Evolutionary conservation across 2,329 filamentous ascomycete species (phyloP).

Genomic region (Fusarium tupiense): DNA sequence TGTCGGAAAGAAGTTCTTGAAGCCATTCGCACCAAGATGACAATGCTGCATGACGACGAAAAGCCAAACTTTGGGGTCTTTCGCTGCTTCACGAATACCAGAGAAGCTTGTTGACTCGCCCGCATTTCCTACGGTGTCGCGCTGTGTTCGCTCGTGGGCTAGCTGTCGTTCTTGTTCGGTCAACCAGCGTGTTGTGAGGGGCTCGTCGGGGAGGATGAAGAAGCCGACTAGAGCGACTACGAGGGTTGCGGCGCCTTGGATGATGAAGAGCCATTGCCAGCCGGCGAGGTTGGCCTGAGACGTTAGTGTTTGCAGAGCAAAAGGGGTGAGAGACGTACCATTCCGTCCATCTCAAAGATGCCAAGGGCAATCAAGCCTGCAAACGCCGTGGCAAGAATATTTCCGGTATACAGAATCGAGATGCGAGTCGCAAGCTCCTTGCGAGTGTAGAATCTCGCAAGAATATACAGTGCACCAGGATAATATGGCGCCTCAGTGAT

Average conservation of each 20-base stretch:
- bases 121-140: constrained; percentile 56
- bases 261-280: constrained; percentile 66
- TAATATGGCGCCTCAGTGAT: constrained; percentile 54
- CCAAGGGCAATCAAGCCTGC: constrained; percentile 56
- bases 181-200: constrained; percentile 54
- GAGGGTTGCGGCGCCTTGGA: constrained; percentile 63
- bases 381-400: constrained; percentile 50
- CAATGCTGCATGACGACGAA: constrained; percentile 62
- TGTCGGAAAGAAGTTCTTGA: constrained; percentile 49
- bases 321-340: not conserved
- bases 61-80: constrained; percentile 58
- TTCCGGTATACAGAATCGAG: constrained; percentile 56
- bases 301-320: rapidly evolving
- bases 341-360: constrained; percentile 47
- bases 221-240: constrained; percentile 34
- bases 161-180: constrained; percentile 54
- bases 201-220: constrained; percentile 48
- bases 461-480: constrained; percentile 51
- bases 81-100: constrained; percentile 55
- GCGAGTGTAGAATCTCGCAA: constrained; percentile 65
- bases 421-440: constrained; percentile 56
- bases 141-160: constrained; percentile 53
- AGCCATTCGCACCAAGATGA: constrained; percentile 58
- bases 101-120: constrained; percentile 52
- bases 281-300: constrained; percentile 29